A percentile compares a stretch with the other conserved stretches of the same genome.
Conservation (phyloP, 2,329 filamentous ascomycete genomes). For the Pseudodiploospora longispora region DNA sequence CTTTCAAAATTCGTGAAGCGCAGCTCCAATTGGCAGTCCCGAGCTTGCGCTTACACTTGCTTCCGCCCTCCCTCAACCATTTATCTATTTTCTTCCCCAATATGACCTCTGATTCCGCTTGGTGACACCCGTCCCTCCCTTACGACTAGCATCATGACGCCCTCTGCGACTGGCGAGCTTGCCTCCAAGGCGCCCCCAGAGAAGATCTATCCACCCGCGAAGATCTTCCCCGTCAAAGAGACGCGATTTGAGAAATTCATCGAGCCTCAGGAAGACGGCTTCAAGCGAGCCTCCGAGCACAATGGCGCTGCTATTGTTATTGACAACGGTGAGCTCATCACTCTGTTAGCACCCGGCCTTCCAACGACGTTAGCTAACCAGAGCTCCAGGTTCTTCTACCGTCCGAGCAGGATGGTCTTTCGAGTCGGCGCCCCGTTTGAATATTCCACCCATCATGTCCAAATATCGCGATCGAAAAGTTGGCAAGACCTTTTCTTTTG, state of each 20-base stretch:
- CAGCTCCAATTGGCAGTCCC: conserved; percentile 18
- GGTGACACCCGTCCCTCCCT: conserved; percentile 4
- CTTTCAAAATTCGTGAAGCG: conserved; percentile 10
- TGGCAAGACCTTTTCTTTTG: conserved; percentile 84
- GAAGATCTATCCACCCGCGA: conserved; percentile 43
- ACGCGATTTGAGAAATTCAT: conserved; percentile 50
- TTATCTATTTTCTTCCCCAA: neutral
- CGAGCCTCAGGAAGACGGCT: conserved; percentile 56
- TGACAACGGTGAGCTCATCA: conserved; percentile 68
- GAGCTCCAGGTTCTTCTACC: conserved; percentile 63
- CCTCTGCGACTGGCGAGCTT: conserved; percentile 42
- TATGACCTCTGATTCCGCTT: conserved; percentile 6
- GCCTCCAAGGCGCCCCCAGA: conserved; percentile 26
- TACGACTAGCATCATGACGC: conserved; percentile 35
- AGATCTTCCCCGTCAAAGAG: conserved; percentile 55
- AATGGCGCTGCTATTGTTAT: conserved; percentile 79
- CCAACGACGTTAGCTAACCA: conserved; percentile 10
- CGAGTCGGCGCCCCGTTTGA: conserved; percentile 70
- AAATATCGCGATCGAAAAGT: conserved; percentile 93
- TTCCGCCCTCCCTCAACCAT: conserved; percentile 1
- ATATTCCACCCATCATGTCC: conserved; percentile 82
- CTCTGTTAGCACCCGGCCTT: neutral
- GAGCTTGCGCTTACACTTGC: conserved; percentile 4
- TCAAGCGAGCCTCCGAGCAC: conserved; percentile 55
- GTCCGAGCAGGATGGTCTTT: conserved; percentile 96